phyloP scores from a whole-genome alignment of 352 stramenopile species.

The Phytophthora ramorum region DNA sequence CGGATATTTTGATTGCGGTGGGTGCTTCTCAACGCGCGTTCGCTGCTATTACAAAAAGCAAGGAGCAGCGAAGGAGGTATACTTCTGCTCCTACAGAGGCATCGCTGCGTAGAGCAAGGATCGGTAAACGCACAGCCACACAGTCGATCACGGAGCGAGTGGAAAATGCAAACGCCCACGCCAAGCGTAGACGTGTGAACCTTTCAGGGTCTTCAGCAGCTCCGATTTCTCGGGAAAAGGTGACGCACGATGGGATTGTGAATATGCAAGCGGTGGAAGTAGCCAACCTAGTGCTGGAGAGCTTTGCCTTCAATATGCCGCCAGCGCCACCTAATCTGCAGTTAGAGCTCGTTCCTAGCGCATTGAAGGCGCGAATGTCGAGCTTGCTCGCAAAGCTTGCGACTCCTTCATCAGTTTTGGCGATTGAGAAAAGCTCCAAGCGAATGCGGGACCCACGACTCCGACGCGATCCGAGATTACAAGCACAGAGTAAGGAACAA shows the following conservation, averaged over 20 bases:
- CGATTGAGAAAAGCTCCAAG: conserved; percentile 71
- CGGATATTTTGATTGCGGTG: conserved; percentile 70
- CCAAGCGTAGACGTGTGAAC: conserved; percentile 50
- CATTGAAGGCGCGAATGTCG: conserved; percentile 74
- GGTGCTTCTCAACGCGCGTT: conserved; percentile 80
- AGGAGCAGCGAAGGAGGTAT: conserved; percentile 77
- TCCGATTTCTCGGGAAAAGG: conserved; percentile 34
- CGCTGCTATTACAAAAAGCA: conserved; percentile 82
- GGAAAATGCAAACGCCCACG: conserved; percentile 65
- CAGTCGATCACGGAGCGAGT: conserved; percentile 66
- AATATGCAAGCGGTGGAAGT: conserved; percentile 79
- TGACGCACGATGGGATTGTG: conserved; percentile 76
- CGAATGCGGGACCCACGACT: conserved; percentile 74
- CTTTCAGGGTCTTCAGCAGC: conserved; percentile 34
- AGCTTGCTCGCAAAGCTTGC: conserved; percentile 62
- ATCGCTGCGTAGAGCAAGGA: conserved; percentile 65
- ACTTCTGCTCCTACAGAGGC: conserved; percentile 74
- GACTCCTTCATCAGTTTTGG: conserved; percentile 80
- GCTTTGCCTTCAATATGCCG: conserved; percentile 68
- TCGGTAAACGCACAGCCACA: conserved; percentile 72
- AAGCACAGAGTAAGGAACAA: conserved; percentile 49
- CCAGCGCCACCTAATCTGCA: conserved; percentile 56
- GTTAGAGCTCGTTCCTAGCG: conserved; percentile 74
- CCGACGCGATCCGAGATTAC: conserved; percentile 47
- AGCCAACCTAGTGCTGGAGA: conserved; percentile 76